Conservation (phyloP, 306 rosid species). For the Lathyrus aphaca region DNA sequence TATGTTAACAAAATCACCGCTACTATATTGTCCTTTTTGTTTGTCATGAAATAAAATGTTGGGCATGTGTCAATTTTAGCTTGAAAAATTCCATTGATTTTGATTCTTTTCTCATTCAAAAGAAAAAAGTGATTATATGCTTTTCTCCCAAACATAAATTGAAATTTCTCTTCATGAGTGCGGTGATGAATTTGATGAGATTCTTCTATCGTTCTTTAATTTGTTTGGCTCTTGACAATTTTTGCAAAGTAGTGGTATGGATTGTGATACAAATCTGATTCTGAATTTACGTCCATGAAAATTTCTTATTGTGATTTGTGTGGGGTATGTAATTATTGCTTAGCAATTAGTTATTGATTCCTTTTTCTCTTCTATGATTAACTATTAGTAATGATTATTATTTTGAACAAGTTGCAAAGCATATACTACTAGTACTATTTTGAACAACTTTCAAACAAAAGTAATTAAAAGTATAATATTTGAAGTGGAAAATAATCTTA, state of each 20-base stretch:
- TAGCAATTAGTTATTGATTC: neutral
- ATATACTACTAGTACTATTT: conserved; percentile 1
- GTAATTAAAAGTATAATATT: too few relatives aligned
- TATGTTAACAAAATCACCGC: conserved; percentile 37
- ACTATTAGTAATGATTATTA: neutral
- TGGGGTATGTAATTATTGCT: conserved; percentile 33
- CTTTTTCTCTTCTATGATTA: neutral
- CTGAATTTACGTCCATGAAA: neutral
- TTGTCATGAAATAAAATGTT: conserved; percentile 19
- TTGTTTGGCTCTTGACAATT: conserved; percentile 17
- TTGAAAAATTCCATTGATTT: conserved; percentile 38
- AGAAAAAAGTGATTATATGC: neutral
- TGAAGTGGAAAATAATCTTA: too few relatives aligned
- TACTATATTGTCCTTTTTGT: conserved; percentile 17
- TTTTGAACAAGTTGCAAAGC: conserved; percentile 28
- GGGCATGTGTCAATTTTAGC: conserved; percentile 42
- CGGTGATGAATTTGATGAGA: conserved; percentile 25
- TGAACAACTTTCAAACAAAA: too few relatives aligned
- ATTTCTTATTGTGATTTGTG: conserved; percentile 5
- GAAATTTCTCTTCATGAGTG: conserved; percentile 32
- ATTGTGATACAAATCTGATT: conserved; percentile 15
- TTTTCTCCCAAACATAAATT: conserved; percentile 10
- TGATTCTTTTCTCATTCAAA: neutral
- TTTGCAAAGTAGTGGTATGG: conserved; percentile 19
- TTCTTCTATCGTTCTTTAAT: conserved; percentile 33